Evolutionary conservation across 495 filamentous ascomycete species (phyloP).

Genomic region (Letharia columbiana): DNA sequence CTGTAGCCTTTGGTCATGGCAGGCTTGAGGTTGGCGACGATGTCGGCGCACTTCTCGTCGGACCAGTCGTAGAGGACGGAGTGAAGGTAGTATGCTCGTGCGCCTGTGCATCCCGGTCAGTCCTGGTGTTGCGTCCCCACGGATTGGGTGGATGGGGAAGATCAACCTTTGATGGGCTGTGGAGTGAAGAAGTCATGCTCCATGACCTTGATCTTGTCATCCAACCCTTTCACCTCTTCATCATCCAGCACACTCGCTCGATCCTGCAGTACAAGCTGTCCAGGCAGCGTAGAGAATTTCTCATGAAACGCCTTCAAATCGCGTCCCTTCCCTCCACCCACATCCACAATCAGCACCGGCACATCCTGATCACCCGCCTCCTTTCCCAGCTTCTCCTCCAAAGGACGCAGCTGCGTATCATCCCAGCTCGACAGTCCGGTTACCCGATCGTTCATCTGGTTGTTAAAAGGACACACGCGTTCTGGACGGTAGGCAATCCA

Average conservation of each 20-base stretch:
- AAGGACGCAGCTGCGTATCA: too few species aligned
- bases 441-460: too few species aligned
- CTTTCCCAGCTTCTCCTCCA: too few species aligned
- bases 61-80: conserved; percentile 42
- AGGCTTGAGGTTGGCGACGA: conserved; percentile 29
- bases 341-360: background rate
- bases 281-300: background rate
- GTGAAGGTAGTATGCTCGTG: conserved; percentile 39
- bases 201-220: background rate
- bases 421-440: too few species aligned
- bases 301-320: background rate
- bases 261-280: background rate
- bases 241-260: background rate
- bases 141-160: too few species aligned
- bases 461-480: too few species aligned
- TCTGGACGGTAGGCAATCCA: too few species aligned
- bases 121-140: too few species aligned
- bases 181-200: background rate
- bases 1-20: conserved; percentile 38
- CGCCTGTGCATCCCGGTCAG: conserved; percentile 12
- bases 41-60: conserved; percentile 31
- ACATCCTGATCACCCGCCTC: too few species aligned
- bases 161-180: background rate
- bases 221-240: background rate
- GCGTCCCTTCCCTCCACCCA: background rate